These are phyloP conservation scores for Suhomyces prunicola DNA, from an alignment of 805 yeast species.

Conservation along the genomic window DNA sequence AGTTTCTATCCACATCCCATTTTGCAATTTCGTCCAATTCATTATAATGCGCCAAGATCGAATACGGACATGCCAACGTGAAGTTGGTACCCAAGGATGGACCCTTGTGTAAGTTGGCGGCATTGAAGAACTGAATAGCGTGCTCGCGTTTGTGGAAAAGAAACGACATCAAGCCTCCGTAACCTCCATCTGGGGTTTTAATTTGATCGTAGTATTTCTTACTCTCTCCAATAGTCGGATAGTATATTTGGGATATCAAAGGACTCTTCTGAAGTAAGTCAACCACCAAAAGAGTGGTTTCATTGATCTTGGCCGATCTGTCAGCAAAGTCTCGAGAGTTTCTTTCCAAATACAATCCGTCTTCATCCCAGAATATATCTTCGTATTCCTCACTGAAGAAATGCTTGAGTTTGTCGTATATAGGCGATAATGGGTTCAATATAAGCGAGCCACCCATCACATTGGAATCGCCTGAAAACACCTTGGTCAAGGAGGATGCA, in stretches of 20 bases:
- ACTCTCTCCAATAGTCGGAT: constrained; percentile 61
- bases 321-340: constrained; percentile 84
- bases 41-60: constrained; percentile 78
- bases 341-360: constrained; percentile 86
- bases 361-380: constrained; percentile 89
- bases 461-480: constrained; percentile 90
- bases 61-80: constrained; percentile 85
- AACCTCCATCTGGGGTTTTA: constrained; percentile 72
- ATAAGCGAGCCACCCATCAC: constrained; percentile 93
- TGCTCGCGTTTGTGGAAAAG: constrained; percentile 60
- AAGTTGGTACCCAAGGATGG: constrained; percentile 90
- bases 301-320: constrained; percentile 57
- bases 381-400: constrained; percentile 53
- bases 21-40: constrained; percentile 76
- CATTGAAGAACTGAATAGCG: constrained; percentile 74
- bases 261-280: constrained; percentile 48
- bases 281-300: constrained; percentile 53
- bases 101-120: constrained; percentile 71
- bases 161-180: constrained; percentile 81
- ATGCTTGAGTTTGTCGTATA: constrained; percentile 48
- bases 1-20: constrained; percentile 78
- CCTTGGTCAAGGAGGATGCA: constrained; percentile 84
- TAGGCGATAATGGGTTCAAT: constrained; percentile 62
- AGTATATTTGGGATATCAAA: constrained; percentile 61
- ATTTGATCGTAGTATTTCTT: constrained; percentile 67